Evolutionary conservation across 2,329 filamentous ascomycete genomes (phyloP), one percentile per base, ranked within the genome.

Genomic region (Cladosporium halotolerans): DNA sequence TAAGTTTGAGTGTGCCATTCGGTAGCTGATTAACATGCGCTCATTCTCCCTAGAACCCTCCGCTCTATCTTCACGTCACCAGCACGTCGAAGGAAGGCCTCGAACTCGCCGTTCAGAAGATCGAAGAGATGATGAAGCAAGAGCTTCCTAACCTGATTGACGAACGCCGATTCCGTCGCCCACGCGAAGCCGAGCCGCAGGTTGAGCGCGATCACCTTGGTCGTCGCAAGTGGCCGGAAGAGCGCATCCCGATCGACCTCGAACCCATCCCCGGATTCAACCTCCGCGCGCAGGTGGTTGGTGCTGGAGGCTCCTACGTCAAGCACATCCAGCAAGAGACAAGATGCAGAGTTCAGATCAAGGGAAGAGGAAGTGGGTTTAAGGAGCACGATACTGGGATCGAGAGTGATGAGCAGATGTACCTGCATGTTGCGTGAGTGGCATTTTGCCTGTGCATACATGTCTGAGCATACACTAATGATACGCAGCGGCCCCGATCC

Each of bases 321-420:
- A 99, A 99, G 73, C 92, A 96, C 67, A 97, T 99, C 60, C 93
- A 97, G 72, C 85, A 91, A 67, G 90, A 96, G 72, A 97, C 93
- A 11, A 82, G 88, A 57, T 97, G 93, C 70, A 88, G 92, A 62
- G 93, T 99, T 23, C 93, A 99, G 70, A 99, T 99, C 74, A 99
- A 99, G 70, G 93, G 93, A 14, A 89, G 88, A 58, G 91, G 91
- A 38, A 97, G 91, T 50, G 93, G 93, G 11, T 99, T 95, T 68
- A 84, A 95, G 66, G 93, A 99, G 69, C 83, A 86, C 44, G 83
- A 86, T 32, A 95, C 90, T n/a, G 88, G 88, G 59, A 81, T 78
- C 40, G 93, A 99, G 72, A 95, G 89, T 60, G 92, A 99, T 45
- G 92, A 97, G 68, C 83, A 89, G 2, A 97, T 99, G 90, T 97